phyloP scores from a whole-genome alignment of 2,329 filamentous ascomycete genomes.

The Lecanicillium sp. region DNA sequence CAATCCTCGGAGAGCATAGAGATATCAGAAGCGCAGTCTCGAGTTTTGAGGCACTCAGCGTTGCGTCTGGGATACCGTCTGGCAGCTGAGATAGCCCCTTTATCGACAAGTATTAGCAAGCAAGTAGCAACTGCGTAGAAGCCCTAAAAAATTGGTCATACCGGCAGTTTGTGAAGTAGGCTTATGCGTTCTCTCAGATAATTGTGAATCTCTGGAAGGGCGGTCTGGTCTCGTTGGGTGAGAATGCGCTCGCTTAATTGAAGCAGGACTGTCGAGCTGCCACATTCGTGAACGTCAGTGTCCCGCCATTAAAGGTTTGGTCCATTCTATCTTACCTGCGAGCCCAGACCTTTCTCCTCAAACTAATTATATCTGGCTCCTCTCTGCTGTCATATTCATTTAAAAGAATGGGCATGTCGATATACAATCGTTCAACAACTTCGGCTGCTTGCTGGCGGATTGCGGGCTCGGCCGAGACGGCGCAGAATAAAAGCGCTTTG shows the following conservation, averaged over 20 bases:
- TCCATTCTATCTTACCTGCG: slow-evolving; percentile 40
- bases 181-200: slow-evolving; percentile 52
- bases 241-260: slow-evolving; percentile 44
- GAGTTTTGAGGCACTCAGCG: slow-evolving; percentile 46
- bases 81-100: slow-evolving; percentile 51
- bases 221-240: slow-evolving; percentile 36
- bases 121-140: neutral
- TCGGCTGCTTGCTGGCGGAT: slow-evolving; percentile 42
- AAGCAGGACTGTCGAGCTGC: slow-evolving; percentile 34
- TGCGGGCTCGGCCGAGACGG: slow-evolving; percentile 45
- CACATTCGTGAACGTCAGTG: slow-evolving; percentile 11
- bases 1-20: slow-evolving; percentile 59
- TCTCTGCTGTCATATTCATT: slow-evolving; percentile 21
- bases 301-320: neutral
- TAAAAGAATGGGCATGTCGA: slow-evolving; percentile 24
- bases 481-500: slow-evolving; percentile 47
- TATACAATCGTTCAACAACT: slow-evolving; percentile 44
- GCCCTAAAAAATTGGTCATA: slow-evolving; percentile 25
- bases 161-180: slow-evolving; percentile 45
- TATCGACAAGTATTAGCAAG: neutral
- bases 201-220: slow-evolving; percentile 43
- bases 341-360: slow-evolving; percentile 44
- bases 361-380: slow-evolving; percentile 21
- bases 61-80: slow-evolving; percentile 50
- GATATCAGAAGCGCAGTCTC: slow-evolving; percentile 59